Percentiles rank a stretch among this genome's conserved stretches.
Conservation (phyloP, 225 moss, liverwort and hornwort genomes). For the Physcomitrellopsis africana region DNA sequence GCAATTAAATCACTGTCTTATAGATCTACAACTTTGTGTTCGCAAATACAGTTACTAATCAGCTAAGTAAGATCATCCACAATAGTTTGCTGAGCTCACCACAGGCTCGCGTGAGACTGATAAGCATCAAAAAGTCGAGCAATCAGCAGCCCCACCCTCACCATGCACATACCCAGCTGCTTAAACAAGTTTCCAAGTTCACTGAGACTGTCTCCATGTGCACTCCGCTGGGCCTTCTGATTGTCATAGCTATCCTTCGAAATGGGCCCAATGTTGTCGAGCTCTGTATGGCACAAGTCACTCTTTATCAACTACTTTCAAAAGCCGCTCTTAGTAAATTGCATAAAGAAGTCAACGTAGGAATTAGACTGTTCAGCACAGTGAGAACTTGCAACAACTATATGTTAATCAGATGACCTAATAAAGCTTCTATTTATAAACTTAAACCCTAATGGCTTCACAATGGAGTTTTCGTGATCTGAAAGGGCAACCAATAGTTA, state of each 20-base stretch:
- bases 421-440: no score
- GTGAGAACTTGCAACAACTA: no score
- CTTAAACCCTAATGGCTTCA: neutral
- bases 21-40: neutral
- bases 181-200: conserved; percentile 60
- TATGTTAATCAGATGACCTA: no score
- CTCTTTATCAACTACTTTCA: conserved; percentile 3
- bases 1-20: conserved; percentile 4
- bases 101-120: conserved; percentile 22
- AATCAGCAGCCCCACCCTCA: conserved; percentile 73
- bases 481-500: neutral
- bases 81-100: conserved; percentile 44
- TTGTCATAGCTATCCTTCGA: conserved; percentile 29
- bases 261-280: conserved; percentile 29
- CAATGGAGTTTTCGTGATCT: neutral
- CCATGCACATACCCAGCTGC: conserved; percentile 77
- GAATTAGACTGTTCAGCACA: no score
- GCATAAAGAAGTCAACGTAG: no score
- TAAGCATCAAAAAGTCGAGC: conserved; percentile 71
- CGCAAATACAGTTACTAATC: conserved; percentile 4
- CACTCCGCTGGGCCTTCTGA: conserved; percentile 26
- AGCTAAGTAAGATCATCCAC: conserved; percentile 26
- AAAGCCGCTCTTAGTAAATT: neutral
- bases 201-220: conserved; percentile 25
- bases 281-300: conserved; percentile 36